phyloP scores from a whole-genome alignment of 2,329 filamentous ascomycete species.

The Aspergillus latus region DNA sequence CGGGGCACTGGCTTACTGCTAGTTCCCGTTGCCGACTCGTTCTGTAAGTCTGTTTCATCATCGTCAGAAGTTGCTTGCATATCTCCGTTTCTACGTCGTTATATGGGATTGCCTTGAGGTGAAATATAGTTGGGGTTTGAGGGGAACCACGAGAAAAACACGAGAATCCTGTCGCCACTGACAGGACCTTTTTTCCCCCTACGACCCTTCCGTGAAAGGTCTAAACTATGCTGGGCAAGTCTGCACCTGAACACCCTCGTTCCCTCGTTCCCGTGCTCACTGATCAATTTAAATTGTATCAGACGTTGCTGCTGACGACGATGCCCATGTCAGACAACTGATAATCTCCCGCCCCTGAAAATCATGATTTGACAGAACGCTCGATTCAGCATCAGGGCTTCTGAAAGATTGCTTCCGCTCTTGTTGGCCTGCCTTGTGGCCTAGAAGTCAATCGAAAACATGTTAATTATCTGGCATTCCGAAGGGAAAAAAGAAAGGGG shows the following conservation, averaged over 20 bases:
- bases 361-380: conserved; percentile 20
- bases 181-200: too few relatives aligned
- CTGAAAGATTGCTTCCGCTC: background rate
- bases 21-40: background rate
- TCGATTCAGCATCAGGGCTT: background rate
- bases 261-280: background rate
- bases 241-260: background rate
- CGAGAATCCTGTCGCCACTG: too few relatives aligned
- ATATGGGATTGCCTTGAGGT: background rate
- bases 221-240: background rate
- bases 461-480: background rate
- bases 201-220: background rate
- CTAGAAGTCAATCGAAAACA: background rate
- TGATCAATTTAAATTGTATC: background rate
- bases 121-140: background rate
- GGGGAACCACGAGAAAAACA: too few relatives aligned
- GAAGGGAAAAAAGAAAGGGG: background rate
- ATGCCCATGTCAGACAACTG: background rate
- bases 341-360: conserved; percentile 23
- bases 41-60: background rate
- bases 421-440: background rate
- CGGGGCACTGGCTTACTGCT: background rate
- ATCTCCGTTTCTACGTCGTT: background rate
- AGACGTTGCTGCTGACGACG: conserved; percentile 5
- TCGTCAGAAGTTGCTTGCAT: background rate